Base-by-base conservation (phyloP, 2,329 filamentous ascomycete species). In the Fusarium avenaceum region DNA sequence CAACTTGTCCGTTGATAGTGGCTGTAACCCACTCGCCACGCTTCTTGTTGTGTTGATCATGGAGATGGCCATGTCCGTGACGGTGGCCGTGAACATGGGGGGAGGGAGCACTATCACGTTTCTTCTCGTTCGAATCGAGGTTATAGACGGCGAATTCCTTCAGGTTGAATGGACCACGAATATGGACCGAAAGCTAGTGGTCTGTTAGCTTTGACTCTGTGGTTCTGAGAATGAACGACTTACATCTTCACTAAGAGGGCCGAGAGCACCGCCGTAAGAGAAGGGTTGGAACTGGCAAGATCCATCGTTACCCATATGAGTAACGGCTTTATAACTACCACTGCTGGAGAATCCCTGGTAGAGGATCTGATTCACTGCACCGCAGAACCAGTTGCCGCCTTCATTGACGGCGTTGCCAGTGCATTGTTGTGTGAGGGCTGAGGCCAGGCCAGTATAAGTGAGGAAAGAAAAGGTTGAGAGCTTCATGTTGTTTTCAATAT, bases 201-300 rank as follows among this genome's bases (percentile, higher is more conserved):
- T 17, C 10, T n/a, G 24, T 62, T 17, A 40, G 44, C 9, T 6
- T 50, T 22, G 28, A 15, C 10, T 19, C 17, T 6, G 26, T 22
- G 24, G 6, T 8, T 10, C 22, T 47, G 19, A 43, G 19, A 24
- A 8, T 33, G 26, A 9, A 17, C 9, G 9, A 77, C 87, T 78
- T 80, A 93, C 91, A 80, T 91, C 90, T 75, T 91, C 88, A 64
- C 91, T 84, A 33, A 93, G 83, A 8, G 92, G 91, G 28, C 89
- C 86, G 51, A 92, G 80, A 40, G 85, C 81, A 15, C 91, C 90
- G 13, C 79, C 82, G 74, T 89, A 93, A 1, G 76, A 58, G 62
- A 85, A 80, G 17, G 83, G 79, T 38, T 82, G 76, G 65, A 83
- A 87, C 8, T 79, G 71, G 77, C 92, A 94, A 20, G 80, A 73